A percentile compares a stretch with the other conserved stretches of the same genome.
Conservation (phyloP, 768 basidiomycete genomes). For the Tylopilus sp. region DNA sequence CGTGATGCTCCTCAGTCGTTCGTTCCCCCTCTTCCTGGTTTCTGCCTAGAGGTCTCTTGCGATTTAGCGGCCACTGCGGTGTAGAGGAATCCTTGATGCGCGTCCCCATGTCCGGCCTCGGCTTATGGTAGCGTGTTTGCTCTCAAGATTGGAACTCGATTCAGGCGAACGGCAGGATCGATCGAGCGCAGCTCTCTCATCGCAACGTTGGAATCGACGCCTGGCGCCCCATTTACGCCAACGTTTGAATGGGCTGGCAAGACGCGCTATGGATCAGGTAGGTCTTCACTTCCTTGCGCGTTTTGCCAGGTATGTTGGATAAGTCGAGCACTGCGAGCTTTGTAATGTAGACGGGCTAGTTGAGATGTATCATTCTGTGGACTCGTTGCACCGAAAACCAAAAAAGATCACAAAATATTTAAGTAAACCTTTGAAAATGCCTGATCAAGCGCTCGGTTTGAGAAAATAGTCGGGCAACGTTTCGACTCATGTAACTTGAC, state of each 20-base stretch:
- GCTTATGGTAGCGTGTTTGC: not conserved
- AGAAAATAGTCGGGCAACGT: too few species aligned
- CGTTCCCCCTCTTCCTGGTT: not conserved
- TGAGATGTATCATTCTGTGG: not conserved
- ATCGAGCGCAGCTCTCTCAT: not conserved
- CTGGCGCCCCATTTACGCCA: not conserved
- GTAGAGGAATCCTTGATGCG: constrained; percentile 5
- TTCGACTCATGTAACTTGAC: too few species aligned
- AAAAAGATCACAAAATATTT: not conserved
- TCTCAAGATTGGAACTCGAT: not conserved
- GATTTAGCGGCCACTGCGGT: constrained; percentile 1
- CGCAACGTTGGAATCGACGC: not conserved
- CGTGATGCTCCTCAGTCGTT: not conserved
- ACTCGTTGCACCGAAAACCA: not conserved
- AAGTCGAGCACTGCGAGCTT: too few species aligned
- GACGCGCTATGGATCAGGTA: not conserved
- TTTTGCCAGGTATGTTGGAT: not conserved
- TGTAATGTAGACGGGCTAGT: not conserved
- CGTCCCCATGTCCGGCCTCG: not conserved
- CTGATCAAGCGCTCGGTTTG: not conserved
- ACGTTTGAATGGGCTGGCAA: not conserved
- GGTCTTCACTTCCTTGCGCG: not conserved
- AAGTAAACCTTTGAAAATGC: not conserved
- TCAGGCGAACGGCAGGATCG: not conserved
- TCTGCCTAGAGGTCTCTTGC: constrained; percentile 3